phyloP scores from a whole-genome alignment of 2,329 filamentous ascomycete genomes.

The Peltaster fructicola region DNA sequence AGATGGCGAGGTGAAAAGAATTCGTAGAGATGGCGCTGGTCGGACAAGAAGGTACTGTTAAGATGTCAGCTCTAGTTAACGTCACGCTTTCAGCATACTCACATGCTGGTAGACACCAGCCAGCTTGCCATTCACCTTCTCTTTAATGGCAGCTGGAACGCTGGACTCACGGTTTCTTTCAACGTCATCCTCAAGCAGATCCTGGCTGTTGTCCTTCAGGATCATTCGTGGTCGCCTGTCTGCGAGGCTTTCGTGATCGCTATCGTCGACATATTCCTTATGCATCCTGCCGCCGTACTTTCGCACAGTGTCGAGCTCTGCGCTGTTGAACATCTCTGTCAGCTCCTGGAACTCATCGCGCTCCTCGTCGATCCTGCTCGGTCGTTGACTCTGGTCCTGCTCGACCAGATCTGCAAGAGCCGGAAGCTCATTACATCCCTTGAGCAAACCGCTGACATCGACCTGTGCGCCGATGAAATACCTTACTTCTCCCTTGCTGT shows the following conservation, averaged over 20 bases:
- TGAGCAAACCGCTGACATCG: conserved; percentile 51
- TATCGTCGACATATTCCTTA: conserved; percentile 31
- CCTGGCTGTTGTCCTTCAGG: conserved; percentile 29
- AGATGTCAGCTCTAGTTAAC: conserved; percentile 2
- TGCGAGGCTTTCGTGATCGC: conserved; percentile 22
- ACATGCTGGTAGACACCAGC: conserved; percentile 41
- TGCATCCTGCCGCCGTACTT: conserved; percentile 48
- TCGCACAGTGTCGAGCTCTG: conserved; percentile 47
- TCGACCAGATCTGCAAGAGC: conserved; percentile 30
- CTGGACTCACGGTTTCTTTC: conserved; percentile 7
- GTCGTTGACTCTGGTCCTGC: conserved; percentile 16
- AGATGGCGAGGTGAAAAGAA: conserved; percentile 32
- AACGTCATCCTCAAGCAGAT: conserved; percentile 10
- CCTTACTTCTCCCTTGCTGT: conserved; percentile 46
- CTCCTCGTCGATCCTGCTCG: conserved; percentile 17
- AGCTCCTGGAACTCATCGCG: conserved; percentile 49
- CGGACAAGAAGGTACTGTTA: conserved; percentile 30
- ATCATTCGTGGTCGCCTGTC: conserved; percentile 25
- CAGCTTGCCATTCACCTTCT: conserved; percentile 23
- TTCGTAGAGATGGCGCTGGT: conserved; percentile 29
- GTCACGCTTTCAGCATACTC: conserved; percentile 13
- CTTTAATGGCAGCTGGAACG: conserved; percentile 7
- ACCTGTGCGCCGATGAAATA: conserved; percentile 60
- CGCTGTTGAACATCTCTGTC: conserved; percentile 50
- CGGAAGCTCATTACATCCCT: conserved; percentile 47